Percentiles rank a stretch among this genome's conserved stretches.
These are phyloP conservation scores for Colletotrichum lentis DNA, from an alignment of 2,329 filamentous ascomycete species.

Conservation along the genomic window DNA sequence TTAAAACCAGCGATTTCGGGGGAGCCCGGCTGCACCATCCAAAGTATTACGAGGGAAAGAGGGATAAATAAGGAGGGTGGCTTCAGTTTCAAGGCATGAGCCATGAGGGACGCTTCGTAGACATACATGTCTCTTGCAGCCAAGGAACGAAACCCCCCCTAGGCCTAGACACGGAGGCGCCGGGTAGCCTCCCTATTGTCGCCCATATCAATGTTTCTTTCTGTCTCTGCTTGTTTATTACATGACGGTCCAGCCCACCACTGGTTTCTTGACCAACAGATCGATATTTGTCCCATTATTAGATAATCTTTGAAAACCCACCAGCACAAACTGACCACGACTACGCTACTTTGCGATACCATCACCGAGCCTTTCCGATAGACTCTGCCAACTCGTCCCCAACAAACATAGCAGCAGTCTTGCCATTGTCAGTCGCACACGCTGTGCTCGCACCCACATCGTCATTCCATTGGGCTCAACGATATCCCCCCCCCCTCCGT, in stretches of 20 bases:
- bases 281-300: neutral
- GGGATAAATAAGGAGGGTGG: neutral
- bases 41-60: neutral
- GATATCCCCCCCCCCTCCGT: neutral
- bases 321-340: neutral
- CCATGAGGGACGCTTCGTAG: neutral
- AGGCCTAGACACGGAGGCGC: neutral
- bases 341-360: neutral
- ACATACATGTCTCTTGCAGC: neutral
- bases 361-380: neutral
- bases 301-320: neutral
- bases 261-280: neutral
- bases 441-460: neutral
- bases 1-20: no score
- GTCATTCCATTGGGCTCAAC: neutral
- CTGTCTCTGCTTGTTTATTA: neutral
- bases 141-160: neutral
- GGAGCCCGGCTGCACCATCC: neutral
- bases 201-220: neutral
- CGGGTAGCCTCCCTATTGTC: neutral
- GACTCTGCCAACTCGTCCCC: constrained; percentile 7
- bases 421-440: neutral
- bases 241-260: neutral
- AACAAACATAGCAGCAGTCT: neutral
- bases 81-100: neutral